Percentiles rank a stretch among this genome's conserved stretches.
Conservation (phyloP, 768 basidiomycete genomes). For the Mycena vitilis region DNA sequence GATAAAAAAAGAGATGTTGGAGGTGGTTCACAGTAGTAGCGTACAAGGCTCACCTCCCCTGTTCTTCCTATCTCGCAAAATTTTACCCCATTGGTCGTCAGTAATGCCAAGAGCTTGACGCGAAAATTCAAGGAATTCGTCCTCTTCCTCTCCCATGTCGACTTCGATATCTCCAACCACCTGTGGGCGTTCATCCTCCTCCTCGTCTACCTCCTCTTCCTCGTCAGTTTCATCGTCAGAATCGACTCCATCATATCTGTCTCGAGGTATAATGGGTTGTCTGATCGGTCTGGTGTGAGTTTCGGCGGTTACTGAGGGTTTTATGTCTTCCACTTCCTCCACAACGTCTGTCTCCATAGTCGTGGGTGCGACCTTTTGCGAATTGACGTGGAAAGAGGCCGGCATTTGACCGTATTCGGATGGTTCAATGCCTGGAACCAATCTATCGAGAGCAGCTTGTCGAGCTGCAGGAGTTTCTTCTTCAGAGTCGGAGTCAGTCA, state of each 20-base stretch:
- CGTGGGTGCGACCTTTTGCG: constrained; percentile 70
- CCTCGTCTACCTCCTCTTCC: constrained; percentile 64
- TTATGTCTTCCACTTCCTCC: constrained; percentile 39
- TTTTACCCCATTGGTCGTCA: constrained; percentile 91
- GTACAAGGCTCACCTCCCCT: constrained; percentile 73
- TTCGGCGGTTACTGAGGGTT: constrained; percentile 36
- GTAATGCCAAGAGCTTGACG: constrained; percentile 90
- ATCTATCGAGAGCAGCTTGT: constrained; percentile 77
- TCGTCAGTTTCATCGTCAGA: constrained; percentile 90
- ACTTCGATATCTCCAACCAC: constrained; percentile 87
- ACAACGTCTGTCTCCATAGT: constrained; percentile 57
- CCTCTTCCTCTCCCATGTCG: constrained; percentile 93
- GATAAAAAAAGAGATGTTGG: constrained; percentile 10
- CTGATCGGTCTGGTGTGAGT: constrained; percentile 63
- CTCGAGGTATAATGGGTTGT: constrained; percentile 83
- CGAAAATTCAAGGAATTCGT: constrained; percentile 95
- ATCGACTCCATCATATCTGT: constrained; percentile 92
- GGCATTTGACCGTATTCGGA: constrained; percentile 94
- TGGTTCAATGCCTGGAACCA: constrained; percentile 83
- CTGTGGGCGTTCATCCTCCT: constrained; percentile 84
- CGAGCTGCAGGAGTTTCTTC: constrained; percentile 53
- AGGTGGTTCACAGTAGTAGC: constrained; percentile 3
- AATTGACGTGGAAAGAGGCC: constrained; percentile 72
- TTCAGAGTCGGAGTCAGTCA: constrained; percentile 54
- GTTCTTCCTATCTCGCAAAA: constrained; percentile 78